Conservation (phyloP, 2,329 filamentous ascomycete species). For the Monilinia vaccinii-corymbosi region DNA sequence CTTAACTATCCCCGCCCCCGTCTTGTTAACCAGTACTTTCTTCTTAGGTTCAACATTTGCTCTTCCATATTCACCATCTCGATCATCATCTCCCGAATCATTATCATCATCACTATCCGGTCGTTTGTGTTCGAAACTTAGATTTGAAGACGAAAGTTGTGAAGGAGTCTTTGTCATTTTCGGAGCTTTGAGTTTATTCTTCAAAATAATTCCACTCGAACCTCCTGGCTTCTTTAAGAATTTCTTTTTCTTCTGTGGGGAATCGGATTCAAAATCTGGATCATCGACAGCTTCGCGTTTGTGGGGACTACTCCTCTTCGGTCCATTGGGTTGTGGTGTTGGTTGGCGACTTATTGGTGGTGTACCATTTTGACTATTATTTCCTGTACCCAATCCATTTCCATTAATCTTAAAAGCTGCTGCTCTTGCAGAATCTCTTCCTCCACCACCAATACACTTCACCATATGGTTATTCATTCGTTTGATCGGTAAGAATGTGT, state of each 20-base stretch:
- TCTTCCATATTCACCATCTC: constrained; percentile 24
- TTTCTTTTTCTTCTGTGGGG: constrained; percentile 27
- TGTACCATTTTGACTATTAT: constrained; percentile 42
- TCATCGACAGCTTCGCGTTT: constrained; percentile 28
- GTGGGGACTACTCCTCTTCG: constrained; percentile 23
- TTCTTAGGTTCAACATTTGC: constrained; percentile 22
- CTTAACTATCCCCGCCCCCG: constrained; percentile 5
- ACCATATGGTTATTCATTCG: constrained; percentile 61
- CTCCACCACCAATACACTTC: constrained; percentile 57
- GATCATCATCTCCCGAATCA: constrained; percentile 23
- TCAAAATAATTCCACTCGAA: not conserved
- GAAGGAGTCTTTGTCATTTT: constrained; percentile 19
- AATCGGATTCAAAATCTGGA: constrained; percentile 25
- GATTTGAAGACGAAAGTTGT: constrained; percentile 18
- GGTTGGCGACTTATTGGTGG: constrained; percentile 55
- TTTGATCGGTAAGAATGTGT: constrained; percentile 55
- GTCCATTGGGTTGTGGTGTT: constrained; percentile 37
- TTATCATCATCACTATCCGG: constrained; percentile 19
- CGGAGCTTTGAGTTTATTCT: constrained; percentile 23
- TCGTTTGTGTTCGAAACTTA: constrained; percentile 22
- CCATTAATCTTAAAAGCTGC: constrained; percentile 56
- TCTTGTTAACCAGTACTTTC: constrained; percentile 17
- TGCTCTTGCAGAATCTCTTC: constrained; percentile 51
- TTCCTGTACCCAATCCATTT: constrained; percentile 30
- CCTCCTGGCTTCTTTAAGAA: constrained; percentile 20